A percentile compares a stretch with the other conserved stretches of the same genome.
Conservation (phyloP, 208 protist genomes). For the Trypanosoma conorhini region DNA sequence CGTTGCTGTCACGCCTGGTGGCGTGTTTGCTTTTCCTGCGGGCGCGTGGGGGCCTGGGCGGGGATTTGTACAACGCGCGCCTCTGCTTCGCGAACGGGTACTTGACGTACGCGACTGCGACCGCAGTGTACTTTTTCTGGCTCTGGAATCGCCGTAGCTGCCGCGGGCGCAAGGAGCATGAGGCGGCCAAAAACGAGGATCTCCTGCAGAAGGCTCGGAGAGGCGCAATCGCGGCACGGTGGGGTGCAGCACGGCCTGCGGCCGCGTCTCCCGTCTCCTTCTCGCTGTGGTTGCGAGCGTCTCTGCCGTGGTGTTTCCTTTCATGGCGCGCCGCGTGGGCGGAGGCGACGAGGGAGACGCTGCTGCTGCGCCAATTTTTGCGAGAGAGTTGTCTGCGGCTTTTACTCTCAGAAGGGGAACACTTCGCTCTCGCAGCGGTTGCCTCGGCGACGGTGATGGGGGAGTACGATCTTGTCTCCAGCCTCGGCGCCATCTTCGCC, state of each 20-base stretch:
- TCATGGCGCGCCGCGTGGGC: constrained; percentile 6
- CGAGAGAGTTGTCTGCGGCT: constrained; percentile 84
- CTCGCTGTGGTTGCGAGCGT: background rate
- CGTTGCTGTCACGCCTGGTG: constrained; percentile 50
- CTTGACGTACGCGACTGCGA: constrained; percentile 48
- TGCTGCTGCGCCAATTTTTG: constrained; percentile 63
- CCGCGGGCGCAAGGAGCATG: background rate
- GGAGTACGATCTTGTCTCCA: constrained; percentile 84
- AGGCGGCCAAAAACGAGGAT: background rate
- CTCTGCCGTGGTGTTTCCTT: constrained; percentile 26
- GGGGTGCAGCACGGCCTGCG: background rate
- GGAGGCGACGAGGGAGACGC: constrained; percentile 16
- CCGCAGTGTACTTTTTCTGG: constrained; percentile 49
- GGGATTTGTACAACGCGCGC: constrained; percentile 39
- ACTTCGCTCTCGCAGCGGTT: constrained; percentile 74
- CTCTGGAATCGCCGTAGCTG: constrained; percentile 23
- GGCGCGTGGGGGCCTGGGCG: constrained; percentile 14
- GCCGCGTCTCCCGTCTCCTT: background rate
- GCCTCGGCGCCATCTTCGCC: constrained; percentile 85
- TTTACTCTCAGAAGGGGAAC: constrained; percentile 87
- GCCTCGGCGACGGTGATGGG: constrained; percentile 69
- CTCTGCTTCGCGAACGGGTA: constrained; percentile 61
- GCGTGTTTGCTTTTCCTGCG: constrained; percentile 42
- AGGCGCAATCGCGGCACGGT: constrained; percentile 21
- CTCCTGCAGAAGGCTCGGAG: constrained; percentile 31